phyloP scores from a whole-genome alignment of 352 stramenopile species.

The Phytophthora boehmeriae region DNA sequence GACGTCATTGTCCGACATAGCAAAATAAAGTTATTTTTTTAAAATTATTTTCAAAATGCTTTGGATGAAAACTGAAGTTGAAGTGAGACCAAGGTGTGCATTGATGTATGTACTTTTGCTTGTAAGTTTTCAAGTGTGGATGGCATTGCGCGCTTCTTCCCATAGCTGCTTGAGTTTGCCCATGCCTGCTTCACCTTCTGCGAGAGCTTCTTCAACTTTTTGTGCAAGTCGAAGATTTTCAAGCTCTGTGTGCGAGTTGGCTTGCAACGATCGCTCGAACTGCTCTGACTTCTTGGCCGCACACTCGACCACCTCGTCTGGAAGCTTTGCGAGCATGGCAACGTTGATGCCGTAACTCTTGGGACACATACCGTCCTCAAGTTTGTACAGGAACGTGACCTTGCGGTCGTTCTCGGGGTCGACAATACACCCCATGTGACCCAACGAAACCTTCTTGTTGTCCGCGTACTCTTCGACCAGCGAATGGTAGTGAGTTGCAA shows the following conservation, averaged over 20 bases:
- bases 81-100: neutral
- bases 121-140: constrained; percentile 12
- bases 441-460: constrained; percentile 65
- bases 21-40: no score
- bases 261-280: constrained; percentile 86
- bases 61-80: neutral
- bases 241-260: constrained; percentile 32
- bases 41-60: no score
- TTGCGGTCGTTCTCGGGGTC: constrained; percentile 87
- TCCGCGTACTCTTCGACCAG: constrained; percentile 88
- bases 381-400: constrained; percentile 99
- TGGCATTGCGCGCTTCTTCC: constrained; percentile 26
- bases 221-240: constrained; percentile 27
- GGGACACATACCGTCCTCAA: constrained; percentile 95
- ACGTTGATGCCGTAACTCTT: constrained; percentile 99
- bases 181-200: constrained; percentile 38
- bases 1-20: constrained; percentile 9
- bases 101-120: neutral
- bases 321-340: constrained; percentile 96
- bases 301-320: constrained; percentile 93
- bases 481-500: constrained; percentile 99
- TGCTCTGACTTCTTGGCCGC: constrained; percentile 91
- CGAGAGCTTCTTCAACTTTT: constrained; percentile 31
- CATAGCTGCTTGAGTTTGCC: constrained; percentile 40
- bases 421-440: constrained; percentile 86